Base-by-base conservation (phyloP, 768 basidiomycete species). In the Tricholoma sp. region DNA sequence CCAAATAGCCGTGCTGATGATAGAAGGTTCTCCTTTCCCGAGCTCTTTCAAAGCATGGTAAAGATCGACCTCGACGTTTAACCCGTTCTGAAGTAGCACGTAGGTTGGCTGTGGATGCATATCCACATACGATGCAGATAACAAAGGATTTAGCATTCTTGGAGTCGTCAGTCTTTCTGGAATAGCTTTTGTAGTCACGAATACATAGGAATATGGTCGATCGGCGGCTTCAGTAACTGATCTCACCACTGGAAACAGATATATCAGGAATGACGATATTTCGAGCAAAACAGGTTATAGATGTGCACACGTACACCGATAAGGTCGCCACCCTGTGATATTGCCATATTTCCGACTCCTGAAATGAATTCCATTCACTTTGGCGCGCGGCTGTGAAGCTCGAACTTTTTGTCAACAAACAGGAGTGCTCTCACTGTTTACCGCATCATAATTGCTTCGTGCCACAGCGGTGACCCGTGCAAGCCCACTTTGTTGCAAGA, bases 381-480 rank as follows among this genome's bases (percentile, higher is more conserved):
- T 3, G 59, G 34, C 31, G 14, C 45, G 32, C 37, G 18, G 29
- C 7, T 27, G 8, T 27, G 24, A 54, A 21, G 3, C 21, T 5
- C 10, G 12, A 39, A 21, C 18, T 22, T 24, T 14, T 14, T 41
- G 6, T 19, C 11, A 16, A 12, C 19, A 12, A 21, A 41, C 32
- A 54, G 18, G 37, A 54, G 21, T 22, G 16, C 29, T 59, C 70
- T 58, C 54, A 83, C 83, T 72, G n/a, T 76, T 72, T 11, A 84
- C 76, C 2, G 74, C 69, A 11, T 83, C 77, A 64, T 81, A 87
- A 58, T 89, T 88, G 52, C 88, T 83, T 55, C 89, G 71, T 1
- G 89, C 89, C 1, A 91, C 85, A 16, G 76, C 84, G 1, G 89
- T 91, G 8, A 92, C 83, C 22, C 81, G 76, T 1, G 80, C 86